Percentiles rank a stretch among this genome's conserved stretches.
These are phyloP conservation scores for Peronospora farinosa DNA, from an alignment of 352 stramenopile species.

Conservation along the genomic window DNA sequence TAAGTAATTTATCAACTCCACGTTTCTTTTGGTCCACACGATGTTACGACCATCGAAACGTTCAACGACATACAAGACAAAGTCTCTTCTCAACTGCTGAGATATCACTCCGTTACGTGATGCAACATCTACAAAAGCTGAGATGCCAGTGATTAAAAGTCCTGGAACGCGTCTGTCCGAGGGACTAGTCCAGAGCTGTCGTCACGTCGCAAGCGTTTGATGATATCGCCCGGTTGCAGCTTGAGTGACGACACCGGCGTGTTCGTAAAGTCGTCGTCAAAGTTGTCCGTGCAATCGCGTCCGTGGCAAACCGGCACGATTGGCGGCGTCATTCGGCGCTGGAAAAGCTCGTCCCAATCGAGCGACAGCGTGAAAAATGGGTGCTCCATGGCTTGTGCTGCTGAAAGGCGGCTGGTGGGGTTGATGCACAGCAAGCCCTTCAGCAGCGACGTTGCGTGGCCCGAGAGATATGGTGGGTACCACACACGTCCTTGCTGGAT, in stretches of 20 bases:
- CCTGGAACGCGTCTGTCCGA: slow-evolving; percentile 29
- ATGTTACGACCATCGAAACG: slow-evolving; percentile 24
- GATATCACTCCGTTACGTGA: slow-evolving; percentile 2
- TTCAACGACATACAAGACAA: slow-evolving; percentile 4
- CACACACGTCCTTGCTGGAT: slow-evolving; percentile 58
- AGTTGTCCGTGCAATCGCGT: slow-evolving; percentile 71
- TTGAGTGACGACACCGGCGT: slow-evolving; percentile 47
- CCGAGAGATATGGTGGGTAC: slow-evolving; percentile 61
- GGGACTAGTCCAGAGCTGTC: slow-evolving; percentile 20
- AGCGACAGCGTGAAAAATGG: slow-evolving; percentile 60
- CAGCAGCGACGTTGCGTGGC: slow-evolving; percentile 37
- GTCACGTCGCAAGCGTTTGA: slow-evolving; percentile 31
- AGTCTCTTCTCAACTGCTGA: not conserved
- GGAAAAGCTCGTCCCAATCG: slow-evolving; percentile 60
- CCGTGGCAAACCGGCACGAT: slow-evolving; percentile 53
- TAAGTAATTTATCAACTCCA: no score
- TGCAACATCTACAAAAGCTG: slow-evolving; percentile 8
- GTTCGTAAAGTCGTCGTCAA: slow-evolving; percentile 80
- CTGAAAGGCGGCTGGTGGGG: slow-evolving; percentile 42
- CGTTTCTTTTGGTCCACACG: slow-evolving; percentile 12
- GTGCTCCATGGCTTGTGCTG: slow-evolving; percentile 61
- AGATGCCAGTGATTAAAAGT: slow-evolving; percentile 20
- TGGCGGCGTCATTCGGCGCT: slow-evolving; percentile 54
- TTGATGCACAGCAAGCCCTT: slow-evolving; percentile 50
- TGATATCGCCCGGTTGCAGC: slow-evolving; percentile 26